Evolutionary conservation across 2,329 filamentous ascomycete species (phyloP), one percentile per base, ranked within the genome.

Genomic region (Colletotrichum lentis): DNA sequence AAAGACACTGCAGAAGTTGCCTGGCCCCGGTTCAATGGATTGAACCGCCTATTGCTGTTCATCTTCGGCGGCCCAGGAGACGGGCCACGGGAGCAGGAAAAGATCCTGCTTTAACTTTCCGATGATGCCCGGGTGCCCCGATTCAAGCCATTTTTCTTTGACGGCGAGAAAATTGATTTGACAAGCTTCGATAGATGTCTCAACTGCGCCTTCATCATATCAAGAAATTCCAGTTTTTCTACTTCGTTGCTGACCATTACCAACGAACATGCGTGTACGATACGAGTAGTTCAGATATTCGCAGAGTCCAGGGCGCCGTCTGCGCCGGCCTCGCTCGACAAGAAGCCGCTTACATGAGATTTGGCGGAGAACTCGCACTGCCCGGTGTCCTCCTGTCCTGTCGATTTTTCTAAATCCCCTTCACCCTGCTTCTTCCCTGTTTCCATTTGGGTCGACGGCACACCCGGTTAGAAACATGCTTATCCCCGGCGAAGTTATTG

Each of bases 41-140:
- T 67, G 16, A 53, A 67, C 6, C 64, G 62, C 20, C 31, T 62
- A 1, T 8, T 67, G 6, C n/a, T 67, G 1, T 53, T 62, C 37
- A 62, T 67, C 27, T 22, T 60, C 14, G 57, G 64, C n/a, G 56
- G 64, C 27, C 58, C 64, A 16, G 57, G 31, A 22, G 35, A 62
- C 5, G 63, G 63, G 7, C 22, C 64, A 5, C 54, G 62, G 5
- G 64, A 56, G 7, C 58, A 56, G 22, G 64, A 67, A 22, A 52
- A 57, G 5, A 47, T 62, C 0, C 24, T 62, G 10, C 58, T 58
- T 8, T 27, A 53, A 18, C 56, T 67, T 5, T 62, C 64, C 1
- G 27, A 44, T 10, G 64, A 62, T 24, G 58, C 52, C 8, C 58
- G n/a, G n/a, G n/a, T n/a, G n/a, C n/a, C n/a, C n/a, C n/a, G n/a